Evolutionary conservation across 306 rosid genomes (phyloP).

Genomic region (Cyamopsis tetragonoloba): DNA sequence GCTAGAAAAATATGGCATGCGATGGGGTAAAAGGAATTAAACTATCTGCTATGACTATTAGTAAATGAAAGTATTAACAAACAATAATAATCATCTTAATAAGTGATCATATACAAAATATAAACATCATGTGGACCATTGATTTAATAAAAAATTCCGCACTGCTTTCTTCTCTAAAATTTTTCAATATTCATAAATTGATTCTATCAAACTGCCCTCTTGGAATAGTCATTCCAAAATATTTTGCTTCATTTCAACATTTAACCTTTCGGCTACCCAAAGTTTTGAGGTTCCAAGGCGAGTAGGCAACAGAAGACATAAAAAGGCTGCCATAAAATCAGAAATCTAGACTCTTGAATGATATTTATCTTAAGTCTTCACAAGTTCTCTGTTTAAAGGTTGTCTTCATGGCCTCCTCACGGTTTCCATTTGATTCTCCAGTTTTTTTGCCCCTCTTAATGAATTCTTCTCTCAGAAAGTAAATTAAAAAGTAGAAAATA

Average conservation of each 20-base stretch:
- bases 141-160: neutral
- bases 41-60: neutral
- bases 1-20: neutral
- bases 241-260: neutral
- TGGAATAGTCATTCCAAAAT: neutral
- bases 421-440: too few relatives aligned
- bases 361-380: too few relatives aligned
- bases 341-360: neutral
- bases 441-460: too few relatives aligned
- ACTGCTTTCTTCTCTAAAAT: neutral
- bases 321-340: neutral
- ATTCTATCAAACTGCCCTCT: slow-evolving; percentile 1
- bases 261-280: neutral
- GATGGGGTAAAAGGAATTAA: neutral
- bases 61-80: neutral
- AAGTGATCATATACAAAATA: neutral
- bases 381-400: too few relatives aligned
- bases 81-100: neutral
- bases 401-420: too few relatives aligned
- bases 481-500: too few relatives aligned
- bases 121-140: neutral
- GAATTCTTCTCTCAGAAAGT: too few relatives aligned
- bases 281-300: too few relatives aligned
- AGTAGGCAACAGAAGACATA: neutral
- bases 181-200: neutral